Percentiles rank a stretch among this genome's conserved stretches.
phyloP scores from a whole-genome alignment of 2,329 filamentous ascomycete genomes.

The Amylocarpus encephaloides region DNA sequence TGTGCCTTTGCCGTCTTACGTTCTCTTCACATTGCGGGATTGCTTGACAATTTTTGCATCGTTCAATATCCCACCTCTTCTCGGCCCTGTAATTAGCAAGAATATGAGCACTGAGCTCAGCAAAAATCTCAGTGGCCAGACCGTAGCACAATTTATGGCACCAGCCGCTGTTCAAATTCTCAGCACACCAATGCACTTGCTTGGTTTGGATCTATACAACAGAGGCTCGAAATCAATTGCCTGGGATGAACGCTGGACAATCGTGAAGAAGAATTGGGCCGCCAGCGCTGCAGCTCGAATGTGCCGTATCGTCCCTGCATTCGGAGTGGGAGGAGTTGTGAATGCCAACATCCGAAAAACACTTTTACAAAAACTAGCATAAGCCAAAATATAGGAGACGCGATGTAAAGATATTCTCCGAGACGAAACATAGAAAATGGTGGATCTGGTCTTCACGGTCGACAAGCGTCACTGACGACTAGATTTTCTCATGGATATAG shows the following conservation, averaged over 20 bases:
- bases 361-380: constrained; percentile 58
- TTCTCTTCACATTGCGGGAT: constrained; percentile 75
- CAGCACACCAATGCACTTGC: constrained; percentile 77
- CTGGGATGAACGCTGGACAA: constrained; percentile 55
- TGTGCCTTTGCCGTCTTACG: constrained; percentile 66
- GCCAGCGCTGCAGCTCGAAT: constrained; percentile 70
- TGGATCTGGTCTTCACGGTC: no score
- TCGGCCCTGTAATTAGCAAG: constrained; percentile 62
- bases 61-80: constrained; percentile 79
- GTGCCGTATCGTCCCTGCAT: constrained; percentile 80
- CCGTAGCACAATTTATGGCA: constrained; percentile 70
- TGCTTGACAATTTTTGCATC: constrained; percentile 85
- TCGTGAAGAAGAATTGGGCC: constrained; percentile 69
- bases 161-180: constrained; percentile 73
- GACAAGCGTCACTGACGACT: no score
- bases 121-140: constrained; percentile 45
- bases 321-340: constrained; percentile 81
- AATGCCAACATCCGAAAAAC: constrained; percentile 64
- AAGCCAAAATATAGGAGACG: neutral
- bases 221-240: constrained; percentile 40
- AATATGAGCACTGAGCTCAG: constrained; percentile 48
- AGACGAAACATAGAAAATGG: neutral
- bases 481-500: neutral
- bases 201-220: constrained; percentile 85
- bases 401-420: neutral